Evolutionary conservation across 1,284 basidiomycete genomes (phyloP), one percentile per base, ranked within the genome.

Genomic region (Trametes pubescens): DNA sequence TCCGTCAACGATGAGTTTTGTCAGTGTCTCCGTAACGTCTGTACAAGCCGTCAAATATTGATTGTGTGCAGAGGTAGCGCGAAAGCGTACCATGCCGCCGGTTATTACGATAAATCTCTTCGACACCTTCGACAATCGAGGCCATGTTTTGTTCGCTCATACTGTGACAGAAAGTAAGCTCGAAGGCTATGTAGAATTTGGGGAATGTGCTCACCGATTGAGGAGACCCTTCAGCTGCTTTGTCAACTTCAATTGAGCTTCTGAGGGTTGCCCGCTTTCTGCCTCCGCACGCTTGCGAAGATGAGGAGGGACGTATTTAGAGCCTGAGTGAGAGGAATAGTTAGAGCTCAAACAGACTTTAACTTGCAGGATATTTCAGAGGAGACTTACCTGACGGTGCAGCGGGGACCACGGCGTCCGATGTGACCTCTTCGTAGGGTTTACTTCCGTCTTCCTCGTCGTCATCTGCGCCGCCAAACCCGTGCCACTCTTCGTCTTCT

Each of bases 141-240:
- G 87, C 85, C 62, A 99, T 90, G 72, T 99, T 99, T 75, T 91
- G 92, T 76, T 98, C 96, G 70, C 91, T 94, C 87, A 96, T 83
- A 69, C 94, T 95, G 21, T 57, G 13, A 3, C 5, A 22, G 1
- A 8, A 13, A 4, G 35, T 62, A 10, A 44, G 29, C 9, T 24
- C 18, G 2, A 21, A 64, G 24, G 16, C 61, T 48, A 55, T 44
- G 29, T 6, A 4, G 16, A 59, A 22, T 9, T 35, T 35, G 5
- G 34, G 14, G 32, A 14, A 53, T 8, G 21, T 16, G 70, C 81
- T 62, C 73, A 94, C 90, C 93, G 86, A 77, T 98, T 98, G 54
- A 98, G 83, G 10, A 95, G 79, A 75, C 96, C 96, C 77, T 98
- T 96, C 14, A 95, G 79, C 71, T 93, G 93, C 57, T 91, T 86